Evolutionary conservation across 306 rosid species (phyloP).

Genomic region (Gastrolobium villosum): DNA sequence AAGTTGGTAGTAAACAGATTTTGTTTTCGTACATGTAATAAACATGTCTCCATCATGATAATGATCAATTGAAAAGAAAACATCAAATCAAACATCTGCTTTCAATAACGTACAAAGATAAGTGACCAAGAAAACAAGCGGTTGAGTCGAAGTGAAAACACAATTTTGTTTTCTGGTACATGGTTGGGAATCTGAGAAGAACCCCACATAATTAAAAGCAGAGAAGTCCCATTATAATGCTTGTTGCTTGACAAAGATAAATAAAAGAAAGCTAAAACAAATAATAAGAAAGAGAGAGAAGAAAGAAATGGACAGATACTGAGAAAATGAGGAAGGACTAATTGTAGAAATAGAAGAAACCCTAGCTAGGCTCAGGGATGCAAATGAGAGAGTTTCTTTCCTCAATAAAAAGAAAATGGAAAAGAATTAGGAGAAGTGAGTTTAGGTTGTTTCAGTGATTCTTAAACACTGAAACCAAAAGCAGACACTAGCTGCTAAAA

Average conservation of each 20-base stretch:
- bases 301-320: not conserved
- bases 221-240: not conserved
- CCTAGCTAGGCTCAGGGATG: constrained; percentile 39
- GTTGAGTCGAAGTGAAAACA: not conserved
- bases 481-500: constrained; percentile 21
- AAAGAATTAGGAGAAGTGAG: constrained; percentile 17
- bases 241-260: not conserved
- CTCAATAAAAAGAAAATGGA: constrained; percentile 22
- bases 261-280: not conserved
- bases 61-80: constrained; percentile 24
- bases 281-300: constrained; percentile 4
- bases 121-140: not conserved
- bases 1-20: too few species aligned
- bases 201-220: not conserved
- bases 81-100: not conserved
- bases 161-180: constrained; percentile 24
- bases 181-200: not conserved
- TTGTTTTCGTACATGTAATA: too few species aligned
- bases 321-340: not conserved
- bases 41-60: constrained; percentile 27
- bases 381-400: not conserved
- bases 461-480: constrained; percentile 37
- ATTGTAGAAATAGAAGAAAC: constrained; percentile 37
- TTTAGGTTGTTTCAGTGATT: constrained; percentile 36
- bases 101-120: constrained; percentile 1